These are phyloP conservation scores for Aureoboletus auriporus DNA, from an alignment of 768 basidiomycete genomes.

Conservation along the genomic window DNA sequence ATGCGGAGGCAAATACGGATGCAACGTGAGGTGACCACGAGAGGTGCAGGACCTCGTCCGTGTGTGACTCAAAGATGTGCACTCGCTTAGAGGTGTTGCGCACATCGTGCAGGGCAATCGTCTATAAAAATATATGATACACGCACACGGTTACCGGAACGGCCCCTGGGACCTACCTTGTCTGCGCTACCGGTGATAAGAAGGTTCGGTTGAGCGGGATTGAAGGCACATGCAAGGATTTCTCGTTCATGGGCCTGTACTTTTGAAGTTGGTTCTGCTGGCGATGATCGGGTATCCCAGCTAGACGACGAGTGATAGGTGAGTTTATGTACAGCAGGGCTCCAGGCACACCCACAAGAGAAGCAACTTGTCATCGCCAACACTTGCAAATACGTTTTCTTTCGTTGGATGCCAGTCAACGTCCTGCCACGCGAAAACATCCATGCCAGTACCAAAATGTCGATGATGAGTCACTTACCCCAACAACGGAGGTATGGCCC, in stretches of 20 bases:
- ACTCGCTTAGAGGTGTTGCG: slow-evolving; percentile 70
- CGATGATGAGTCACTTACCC: slow-evolving; percentile 47
- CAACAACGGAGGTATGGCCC: slow-evolving; percentile 90
- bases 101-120: slow-evolving; percentile 83
- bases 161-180: slow-evolving; percentile 50
- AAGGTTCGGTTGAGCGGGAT: slow-evolving; percentile 73
- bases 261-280: slow-evolving; percentile 62
- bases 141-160: neutral
- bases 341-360: slow-evolving; percentile 66
- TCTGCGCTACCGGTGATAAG: slow-evolving; percentile 91
- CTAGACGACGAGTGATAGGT: slow-evolving; percentile 37
- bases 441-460: neutral
- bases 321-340: neutral
- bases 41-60: slow-evolving; percentile 90
- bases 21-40: slow-evolving; percentile 94
- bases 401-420: slow-evolving; percentile 91
- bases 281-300: slow-evolving; percentile 82
- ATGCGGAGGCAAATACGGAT: slow-evolving; percentile 92
- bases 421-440: slow-evolving; percentile 50
- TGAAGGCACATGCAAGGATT: slow-evolving; percentile 89
- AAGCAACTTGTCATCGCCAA: slow-evolving; percentile 92
- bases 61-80: slow-evolving; percentile 90
- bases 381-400: slow-evolving; percentile 87
- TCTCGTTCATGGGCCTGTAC: slow-evolving; percentile 88
- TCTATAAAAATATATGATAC: slow-evolving; percentile 42